Percentiles rank a stretch among this genome's conserved stretches.
phyloP scores from a whole-genome alignment of 169 alveolate species.

The Cryptosporidium parvum region DNA sequence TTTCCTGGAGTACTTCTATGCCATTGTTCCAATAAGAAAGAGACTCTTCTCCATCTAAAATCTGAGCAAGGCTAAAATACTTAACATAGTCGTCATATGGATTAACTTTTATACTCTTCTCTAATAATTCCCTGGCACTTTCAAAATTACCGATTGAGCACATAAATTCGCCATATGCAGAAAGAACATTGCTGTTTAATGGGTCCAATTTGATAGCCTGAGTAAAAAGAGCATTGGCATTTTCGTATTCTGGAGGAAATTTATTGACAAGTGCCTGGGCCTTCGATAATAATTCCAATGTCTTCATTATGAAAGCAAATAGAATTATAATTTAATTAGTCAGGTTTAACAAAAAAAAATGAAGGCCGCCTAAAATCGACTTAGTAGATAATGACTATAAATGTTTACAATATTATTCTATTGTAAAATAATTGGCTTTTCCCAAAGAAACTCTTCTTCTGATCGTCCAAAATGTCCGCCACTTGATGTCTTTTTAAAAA shows the following conservation, averaged over 20 bases:
- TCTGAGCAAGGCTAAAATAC: slow-evolving; percentile 57
- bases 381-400: not conserved
- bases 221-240: slow-evolving; percentile 22
- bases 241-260: slow-evolving; percentile 66
- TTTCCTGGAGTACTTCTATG: slow-evolving; percentile 8
- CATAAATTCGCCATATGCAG: slow-evolving; percentile 61
- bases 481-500: slow-evolving; percentile 92
- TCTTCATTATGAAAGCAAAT: slow-evolving; percentile 9
- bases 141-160: slow-evolving; percentile 30
- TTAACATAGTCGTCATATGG: slow-evolving; percentile 58
- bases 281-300: slow-evolving; percentile 16
- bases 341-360: not conserved
- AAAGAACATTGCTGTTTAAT: slow-evolving; percentile 38
- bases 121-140: slow-evolving; percentile 9
- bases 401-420: not conserved
- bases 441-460: slow-evolving; percentile 95
- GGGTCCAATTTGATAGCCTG: slow-evolving; percentile 39
- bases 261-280: slow-evolving; percentile 20
- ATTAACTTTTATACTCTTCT: slow-evolving; percentile 26
- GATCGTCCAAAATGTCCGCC: slow-evolving; percentile 99
- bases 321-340: not conserved
- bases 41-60: slow-evolving; percentile 70
- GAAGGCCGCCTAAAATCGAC: slow-evolving; percentile 9
- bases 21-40: slow-evolving; percentile 50
- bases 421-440: slow-evolving; percentile 81